These are phyloP conservation scores for Mucor velutinosus DNA, from an alignment of 371 early-diverging fungal genomes.

Conservation along the genomic window DNA sequence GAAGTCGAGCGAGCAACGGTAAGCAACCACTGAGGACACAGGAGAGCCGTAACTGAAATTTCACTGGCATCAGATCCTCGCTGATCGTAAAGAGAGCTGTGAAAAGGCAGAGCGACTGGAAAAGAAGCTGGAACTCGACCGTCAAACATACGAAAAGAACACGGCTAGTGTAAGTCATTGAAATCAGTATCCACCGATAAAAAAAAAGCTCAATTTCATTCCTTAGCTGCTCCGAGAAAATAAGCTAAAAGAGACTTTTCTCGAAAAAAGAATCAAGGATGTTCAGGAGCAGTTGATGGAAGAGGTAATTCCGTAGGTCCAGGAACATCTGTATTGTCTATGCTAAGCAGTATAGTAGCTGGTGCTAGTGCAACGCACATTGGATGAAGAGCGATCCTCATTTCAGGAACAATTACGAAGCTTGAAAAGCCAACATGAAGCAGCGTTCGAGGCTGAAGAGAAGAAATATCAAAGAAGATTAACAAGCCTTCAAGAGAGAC, in stretches of 20 bases:
- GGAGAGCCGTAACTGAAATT: background rate
- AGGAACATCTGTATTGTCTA: background rate
- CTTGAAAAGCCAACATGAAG: conserved; percentile 25
- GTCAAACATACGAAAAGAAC: conserved; percentile 29
- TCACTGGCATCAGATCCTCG: conserved; percentile 13
- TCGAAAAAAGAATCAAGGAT: conserved; percentile 33
- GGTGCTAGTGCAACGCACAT: conserved; percentile 19
- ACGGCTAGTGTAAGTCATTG: conserved; percentile 28
- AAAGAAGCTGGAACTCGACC: conserved; percentile 26
- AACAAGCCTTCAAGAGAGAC: conserved; percentile 29
- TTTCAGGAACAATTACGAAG: conserved; percentile 23
- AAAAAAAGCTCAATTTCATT: background rate
- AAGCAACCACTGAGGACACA: background rate
- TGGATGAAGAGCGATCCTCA: conserved; percentile 21
- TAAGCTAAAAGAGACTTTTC: conserved; percentile 28
- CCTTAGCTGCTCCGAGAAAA: conserved; percentile 34
- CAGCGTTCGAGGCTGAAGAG: conserved; percentile 27
- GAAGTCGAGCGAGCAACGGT: conserved; percentile 42
- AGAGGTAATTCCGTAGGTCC: conserved; percentile 16
- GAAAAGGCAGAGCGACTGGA: conserved; percentile 34
- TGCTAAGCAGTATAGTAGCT: conserved; percentile 11
- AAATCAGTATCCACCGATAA: background rate
- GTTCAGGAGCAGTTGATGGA: conserved; percentile 21
- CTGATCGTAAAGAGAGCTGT: conserved; percentile 22
- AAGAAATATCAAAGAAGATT: conserved; percentile 34